A percentile compares a stretch with the other conserved stretches of the same genome.
Evolutionary conservation across 306 rosid species (phyloP).

Genomic region (Ormosia semicastrata): DNA sequence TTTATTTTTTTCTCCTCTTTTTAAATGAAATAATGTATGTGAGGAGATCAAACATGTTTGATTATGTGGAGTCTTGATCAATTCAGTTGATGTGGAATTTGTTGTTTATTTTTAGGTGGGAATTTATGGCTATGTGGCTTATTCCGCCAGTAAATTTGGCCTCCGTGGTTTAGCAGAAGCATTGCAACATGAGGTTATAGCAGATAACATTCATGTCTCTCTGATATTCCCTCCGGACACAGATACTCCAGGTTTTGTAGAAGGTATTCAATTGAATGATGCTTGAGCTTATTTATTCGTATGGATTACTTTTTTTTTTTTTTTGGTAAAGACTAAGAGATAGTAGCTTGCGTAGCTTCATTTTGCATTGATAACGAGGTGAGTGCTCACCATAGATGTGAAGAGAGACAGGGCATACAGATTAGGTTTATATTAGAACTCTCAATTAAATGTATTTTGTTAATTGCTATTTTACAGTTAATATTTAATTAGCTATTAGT

Average conservation of each 20-base stretch:
- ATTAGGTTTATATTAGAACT: neutral
- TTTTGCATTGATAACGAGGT: neutral
- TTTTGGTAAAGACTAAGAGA: no score
- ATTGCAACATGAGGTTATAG: constrained; percentile 82
- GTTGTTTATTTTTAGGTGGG: constrained; percentile 59
- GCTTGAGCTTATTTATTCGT: neutral
- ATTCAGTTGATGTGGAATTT: constrained; percentile 16
- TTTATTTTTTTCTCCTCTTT: no score
- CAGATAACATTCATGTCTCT: constrained; percentile 71
- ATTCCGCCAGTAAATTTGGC: constrained; percentile 88
- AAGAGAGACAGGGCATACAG: neutral
- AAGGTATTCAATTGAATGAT: constrained; percentile 49
- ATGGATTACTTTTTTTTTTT: neutral
- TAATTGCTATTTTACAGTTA: no score
- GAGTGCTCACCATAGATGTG: neutral
- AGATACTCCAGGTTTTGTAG: constrained; percentile 74
- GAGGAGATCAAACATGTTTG: neutral
- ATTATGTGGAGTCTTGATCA: neutral
- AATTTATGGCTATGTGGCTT: constrained; percentile 82
- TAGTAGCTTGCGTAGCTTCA: neutral
- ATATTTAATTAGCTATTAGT: no score
- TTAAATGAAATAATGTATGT: neutral
- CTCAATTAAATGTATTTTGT: no score
- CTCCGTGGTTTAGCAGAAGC: constrained; percentile 89
- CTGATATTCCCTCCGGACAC: constrained; percentile 92